phyloP scores from a whole-genome alignment of 495 filamentous ascomycete genomes.

The Cryomyces minteri region DNA sequence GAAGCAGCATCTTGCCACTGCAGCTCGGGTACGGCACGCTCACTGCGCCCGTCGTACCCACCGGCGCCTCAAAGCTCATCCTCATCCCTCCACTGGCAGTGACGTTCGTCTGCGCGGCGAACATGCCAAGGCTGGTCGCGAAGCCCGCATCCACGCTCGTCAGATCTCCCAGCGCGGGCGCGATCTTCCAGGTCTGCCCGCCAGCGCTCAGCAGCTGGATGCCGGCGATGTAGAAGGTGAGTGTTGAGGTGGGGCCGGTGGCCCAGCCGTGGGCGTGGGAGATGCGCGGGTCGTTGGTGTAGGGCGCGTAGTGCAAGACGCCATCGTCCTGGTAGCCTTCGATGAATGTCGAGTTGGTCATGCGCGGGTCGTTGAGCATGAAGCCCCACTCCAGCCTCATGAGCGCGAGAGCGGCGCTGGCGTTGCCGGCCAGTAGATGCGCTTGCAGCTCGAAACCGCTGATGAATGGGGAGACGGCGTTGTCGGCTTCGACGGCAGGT shows the following conservation, averaged over 20 bases:
- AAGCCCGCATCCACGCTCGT: slow-evolving; percentile 35
- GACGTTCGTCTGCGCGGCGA: slow-evolving; percentile 22
- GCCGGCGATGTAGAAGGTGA: slow-evolving; percentile 35
- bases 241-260: slow-evolving; percentile 34
- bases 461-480: slow-evolving; percentile 42
- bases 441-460: slow-evolving; percentile 42
- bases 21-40: slow-evolving; percentile 14
- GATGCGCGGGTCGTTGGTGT: slow-evolving; percentile 30
- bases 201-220: slow-evolving; percentile 28
- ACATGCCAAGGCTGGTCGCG: slow-evolving; percentile 31
- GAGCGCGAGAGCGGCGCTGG: slow-evolving; percentile 32
- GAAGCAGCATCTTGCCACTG: slow-evolving; percentile 2
- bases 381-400: slow-evolving; percentile 41
- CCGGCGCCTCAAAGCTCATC: slow-evolving; percentile 23
- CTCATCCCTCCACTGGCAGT: slow-evolving; percentile 19
- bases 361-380: slow-evolving; percentile 39
- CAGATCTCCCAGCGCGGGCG: slow-evolving; percentile 32
- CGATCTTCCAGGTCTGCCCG: slow-evolving; percentile 32
- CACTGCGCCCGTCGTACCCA: slow-evolving; percentile 27
- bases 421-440: slow-evolving; percentile 29
- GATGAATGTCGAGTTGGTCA: slow-evolving; percentile 41
- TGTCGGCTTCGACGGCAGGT: slow-evolving; percentile 35
- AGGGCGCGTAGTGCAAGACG: slow-evolving; percentile 36
- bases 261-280: slow-evolving; percentile 45
- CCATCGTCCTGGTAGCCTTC: slow-evolving; percentile 40